A percentile compares a stretch with the other conserved stretches of the same genome.
phyloP scores from a whole-genome alignment of 495 filamentous ascomycete genomes.

The Podospora pseudopauciseta region DNA sequence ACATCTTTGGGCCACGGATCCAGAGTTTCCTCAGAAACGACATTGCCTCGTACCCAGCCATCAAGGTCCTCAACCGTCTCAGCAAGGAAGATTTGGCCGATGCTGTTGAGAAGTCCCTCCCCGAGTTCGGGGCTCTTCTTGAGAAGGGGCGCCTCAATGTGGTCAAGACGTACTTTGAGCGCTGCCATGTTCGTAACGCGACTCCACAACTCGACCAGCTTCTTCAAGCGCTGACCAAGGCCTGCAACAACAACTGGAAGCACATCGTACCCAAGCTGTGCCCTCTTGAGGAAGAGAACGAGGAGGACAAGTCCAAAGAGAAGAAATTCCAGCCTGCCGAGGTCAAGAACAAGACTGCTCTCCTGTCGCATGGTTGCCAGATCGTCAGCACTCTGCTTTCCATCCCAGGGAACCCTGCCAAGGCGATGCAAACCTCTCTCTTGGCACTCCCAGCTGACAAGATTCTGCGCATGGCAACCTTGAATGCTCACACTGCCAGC shows the following conservation, averaged over 20 bases:
- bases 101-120: conserved; percentile 62
- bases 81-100: conserved; percentile 75
- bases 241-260: conserved; percentile 55
- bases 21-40: conserved; percentile 78
- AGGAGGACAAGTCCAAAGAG: conserved; percentile 29
- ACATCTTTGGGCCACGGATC: conserved; percentile 71
- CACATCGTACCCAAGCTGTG: conserved; percentile 57
- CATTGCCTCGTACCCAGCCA: conserved; percentile 79
- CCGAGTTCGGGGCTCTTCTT: conserved; percentile 65
- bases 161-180: conserved; percentile 75
- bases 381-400: conserved; percentile 40
- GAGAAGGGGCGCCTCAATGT: conserved; percentile 71
- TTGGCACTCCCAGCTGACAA: conserved; percentile 36
- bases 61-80: conserved; percentile 73
- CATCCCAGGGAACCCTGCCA: conserved; percentile 40
- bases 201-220: conserved; percentile 57
- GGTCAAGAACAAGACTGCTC: conserved; percentile 41
- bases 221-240: conserved; percentile 55
- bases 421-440: conserved; percentile 42
- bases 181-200: conserved; percentile 61
- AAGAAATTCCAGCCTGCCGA: conserved; percentile 28
- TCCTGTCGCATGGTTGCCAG: conserved; percentile 46
- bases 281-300: conserved; percentile 38
- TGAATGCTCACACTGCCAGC: conserved; percentile 48
- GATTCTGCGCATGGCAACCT: conserved; percentile 37